Conservation (phyloP, 1,139 yeast genomes). For the Saccharomycopsis phalli region DNA sequence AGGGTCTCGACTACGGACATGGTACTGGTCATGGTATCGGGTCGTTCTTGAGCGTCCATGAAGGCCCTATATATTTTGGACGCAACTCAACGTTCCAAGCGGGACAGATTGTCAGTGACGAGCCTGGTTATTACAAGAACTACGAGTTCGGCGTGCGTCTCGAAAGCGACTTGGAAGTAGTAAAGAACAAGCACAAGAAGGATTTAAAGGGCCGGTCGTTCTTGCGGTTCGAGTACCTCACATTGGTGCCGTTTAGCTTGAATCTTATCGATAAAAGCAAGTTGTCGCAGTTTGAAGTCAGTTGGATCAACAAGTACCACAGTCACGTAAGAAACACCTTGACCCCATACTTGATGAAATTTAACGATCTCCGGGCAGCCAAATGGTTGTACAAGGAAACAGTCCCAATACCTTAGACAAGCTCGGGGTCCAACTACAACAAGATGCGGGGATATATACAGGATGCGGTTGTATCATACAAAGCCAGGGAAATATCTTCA, state of each 20-base stretch:
- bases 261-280: constrained; percentile 50
- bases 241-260: constrained; percentile 76
- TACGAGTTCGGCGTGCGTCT: constrained; percentile 90
- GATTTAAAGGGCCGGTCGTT: constrained; percentile 47
- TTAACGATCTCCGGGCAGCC: constrained; percentile 45
- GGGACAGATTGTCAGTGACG: constrained; percentile 84
- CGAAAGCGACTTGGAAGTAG: constrained; percentile 69
- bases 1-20: constrained; percentile 87
- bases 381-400: constrained; percentile 76
- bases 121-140: constrained; percentile 93
- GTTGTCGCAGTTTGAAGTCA: constrained; percentile 52
- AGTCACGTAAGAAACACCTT: constrained; percentile 49
- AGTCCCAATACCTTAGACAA: no score
- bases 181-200: constrained; percentile 27
- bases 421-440: no score
- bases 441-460: no score
- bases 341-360: constrained; percentile 33
- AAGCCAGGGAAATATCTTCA: no score
- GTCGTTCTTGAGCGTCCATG: constrained; percentile 85
- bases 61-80: constrained; percentile 60
- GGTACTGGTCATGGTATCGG: constrained; percentile 99
- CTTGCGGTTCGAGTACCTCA: constrained; percentile 74
- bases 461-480: no score
- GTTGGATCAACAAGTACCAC: constrained; percentile 69
- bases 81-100: constrained; percentile 31